Conservation (phyloP, 495 filamentous ascomycete species). For the Tetracladium marchalianum region DNA sequence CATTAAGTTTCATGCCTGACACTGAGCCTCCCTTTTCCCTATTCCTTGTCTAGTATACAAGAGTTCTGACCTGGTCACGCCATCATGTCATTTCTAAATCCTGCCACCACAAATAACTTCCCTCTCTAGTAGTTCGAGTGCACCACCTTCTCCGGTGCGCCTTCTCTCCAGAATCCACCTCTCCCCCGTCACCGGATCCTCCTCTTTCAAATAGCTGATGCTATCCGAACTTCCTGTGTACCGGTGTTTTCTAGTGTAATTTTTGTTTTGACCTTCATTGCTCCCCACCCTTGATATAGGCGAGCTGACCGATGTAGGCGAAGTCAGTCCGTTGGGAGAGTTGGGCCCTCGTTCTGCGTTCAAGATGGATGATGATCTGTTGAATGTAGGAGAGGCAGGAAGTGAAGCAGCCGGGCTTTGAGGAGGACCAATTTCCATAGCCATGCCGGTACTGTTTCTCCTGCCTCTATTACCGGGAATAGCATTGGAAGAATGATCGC, state of each 20-base stretch:
- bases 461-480: too few relatives aligned
- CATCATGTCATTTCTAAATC: slow-evolving; percentile 17
- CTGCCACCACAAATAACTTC: slow-evolving; percentile 28
- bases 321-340: too few relatives aligned
- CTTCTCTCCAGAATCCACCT: slow-evolving; percentile 49
- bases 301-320: slow-evolving; percentile 3
- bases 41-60: too few relatives aligned
- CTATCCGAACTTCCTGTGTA: slow-evolving; percentile 43
- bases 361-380: slow-evolving; percentile 30
- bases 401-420: not conserved
- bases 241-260: slow-evolving; percentile 27
- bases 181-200: slow-evolving; percentile 36
- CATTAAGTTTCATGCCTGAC: too few relatives aligned
- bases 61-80: too few relatives aligned
- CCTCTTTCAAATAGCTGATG: slow-evolving; percentile 44
- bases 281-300: slow-evolving; percentile 1
- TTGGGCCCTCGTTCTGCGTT: slow-evolving; percentile 26
- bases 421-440: too few relatives aligned
- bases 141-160: slow-evolving; percentile 40
- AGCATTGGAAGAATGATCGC: too few relatives aligned
- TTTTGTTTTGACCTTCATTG: slow-evolving; percentile 13
- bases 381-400: slow-evolving; percentile 20
- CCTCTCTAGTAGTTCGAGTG: slow-evolving; percentile 35
- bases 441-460: too few relatives aligned
- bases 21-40: too few relatives aligned